A percentile compares a stretch with the other conserved stretches of the same genome.
Conservation (phyloP, 2,329 filamentous ascomycete species). For the Cytospora schulzeri region DNA sequence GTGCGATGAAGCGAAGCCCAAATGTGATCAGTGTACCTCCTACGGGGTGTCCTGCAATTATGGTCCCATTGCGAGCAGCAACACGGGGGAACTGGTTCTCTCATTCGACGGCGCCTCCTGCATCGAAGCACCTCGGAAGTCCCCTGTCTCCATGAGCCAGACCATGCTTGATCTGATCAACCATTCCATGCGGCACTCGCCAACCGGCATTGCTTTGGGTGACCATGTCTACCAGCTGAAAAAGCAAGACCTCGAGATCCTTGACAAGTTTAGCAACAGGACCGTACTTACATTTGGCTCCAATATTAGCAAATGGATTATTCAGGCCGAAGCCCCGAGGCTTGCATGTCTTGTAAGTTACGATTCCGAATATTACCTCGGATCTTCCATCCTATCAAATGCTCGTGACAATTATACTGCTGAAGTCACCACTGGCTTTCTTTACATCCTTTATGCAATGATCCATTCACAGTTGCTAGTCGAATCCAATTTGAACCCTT, state of each 20-base stretch:
- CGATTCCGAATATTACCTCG: background rate
- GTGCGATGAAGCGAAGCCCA: slow-evolving; percentile 57
- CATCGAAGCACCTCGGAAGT: slow-evolving; percentile 29
- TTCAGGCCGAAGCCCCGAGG: slow-evolving; percentile 39
- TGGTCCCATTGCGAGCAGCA: slow-evolving; percentile 30
- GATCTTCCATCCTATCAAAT: too few relatives aligned
- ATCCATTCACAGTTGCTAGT: background rate
- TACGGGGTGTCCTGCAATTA: slow-evolving; percentile 54
- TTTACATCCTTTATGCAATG: background rate
- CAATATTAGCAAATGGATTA: slow-evolving; percentile 35
- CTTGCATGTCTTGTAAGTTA: slow-evolving; percentile 44
- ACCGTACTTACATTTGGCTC: slow-evolving; percentile 46
- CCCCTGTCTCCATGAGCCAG: slow-evolving; percentile 27
- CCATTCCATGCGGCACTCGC: slow-evolving; percentile 27
- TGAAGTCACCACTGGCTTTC: background rate
- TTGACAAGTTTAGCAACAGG: slow-evolving; percentile 46
- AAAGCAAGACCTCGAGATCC: slow-evolving; percentile 37
- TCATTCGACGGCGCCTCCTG: slow-evolving; percentile 33
- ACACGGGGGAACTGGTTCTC: slow-evolving; percentile 37
- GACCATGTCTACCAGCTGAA: slow-evolving; percentile 38
- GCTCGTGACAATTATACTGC: too few relatives aligned
- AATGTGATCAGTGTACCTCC: slow-evolving; percentile 49
- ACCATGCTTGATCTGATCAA: slow-evolving; percentile 30
- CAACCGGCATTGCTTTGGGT: slow-evolving; percentile 25
- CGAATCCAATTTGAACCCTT: background rate